Conservation (phyloP, 441 rosid species). For the Croton setiger region DNA sequence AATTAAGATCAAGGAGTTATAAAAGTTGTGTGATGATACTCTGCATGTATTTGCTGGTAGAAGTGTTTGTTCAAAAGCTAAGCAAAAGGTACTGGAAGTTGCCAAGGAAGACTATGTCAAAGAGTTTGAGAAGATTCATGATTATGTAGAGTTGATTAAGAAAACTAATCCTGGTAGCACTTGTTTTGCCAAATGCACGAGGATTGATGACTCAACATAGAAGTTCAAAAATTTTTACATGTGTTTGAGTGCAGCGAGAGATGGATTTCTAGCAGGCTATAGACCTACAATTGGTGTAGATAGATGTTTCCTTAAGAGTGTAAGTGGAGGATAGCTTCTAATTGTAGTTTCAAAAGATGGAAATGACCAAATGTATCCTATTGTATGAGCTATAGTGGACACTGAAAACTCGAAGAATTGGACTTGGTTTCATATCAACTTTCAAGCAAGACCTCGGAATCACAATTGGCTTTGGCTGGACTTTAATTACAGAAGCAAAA, state of each 20-base stretch:
- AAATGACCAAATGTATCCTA: background rate
- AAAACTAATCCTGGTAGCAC: background rate
- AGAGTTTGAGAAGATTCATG: background rate
- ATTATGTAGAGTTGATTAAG: background rate
- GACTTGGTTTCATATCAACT: background rate
- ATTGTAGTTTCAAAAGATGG: background rate
- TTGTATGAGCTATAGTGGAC: background rate
- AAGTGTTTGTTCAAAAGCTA: background rate
- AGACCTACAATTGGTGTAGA: background rate
- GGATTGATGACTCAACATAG: background rate
- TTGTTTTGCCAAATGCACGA: background rate
- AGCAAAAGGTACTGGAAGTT: background rate
- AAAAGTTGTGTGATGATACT: too few relatives aligned
- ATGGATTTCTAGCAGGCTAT: too few relatives aligned
- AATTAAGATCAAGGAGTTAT: background rate
- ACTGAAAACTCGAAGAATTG: background rate
- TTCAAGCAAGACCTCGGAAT: too few relatives aligned
- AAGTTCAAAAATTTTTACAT: too few relatives aligned
- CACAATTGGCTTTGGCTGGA: background rate
- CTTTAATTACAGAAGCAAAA: background rate
- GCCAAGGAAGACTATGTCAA: background rate
- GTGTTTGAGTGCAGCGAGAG: too few relatives aligned
- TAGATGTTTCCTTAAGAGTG: background rate
- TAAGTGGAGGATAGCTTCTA: background rate
- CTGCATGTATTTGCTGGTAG: background rate